phyloP scores from a whole-genome alignment of 2,329 filamentous ascomycete species.

The Claviceps digitariae region DNA sequence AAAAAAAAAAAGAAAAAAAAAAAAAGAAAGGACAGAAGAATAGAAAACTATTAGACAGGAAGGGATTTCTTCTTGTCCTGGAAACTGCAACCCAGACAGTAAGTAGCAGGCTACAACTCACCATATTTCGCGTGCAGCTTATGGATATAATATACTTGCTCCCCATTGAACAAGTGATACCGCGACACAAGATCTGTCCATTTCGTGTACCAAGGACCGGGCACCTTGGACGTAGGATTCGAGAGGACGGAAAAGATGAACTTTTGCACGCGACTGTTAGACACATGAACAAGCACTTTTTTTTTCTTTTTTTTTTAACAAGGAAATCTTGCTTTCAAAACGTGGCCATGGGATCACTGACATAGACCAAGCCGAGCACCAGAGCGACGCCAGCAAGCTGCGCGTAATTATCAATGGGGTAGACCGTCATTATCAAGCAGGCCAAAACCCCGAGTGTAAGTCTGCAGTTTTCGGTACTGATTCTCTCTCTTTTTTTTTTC shows the following conservation, averaged over 20 bases:
- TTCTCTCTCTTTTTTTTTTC: no score
- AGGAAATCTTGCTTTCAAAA: no score
- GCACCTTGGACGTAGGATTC: conserved; percentile 9
- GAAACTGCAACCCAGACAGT: no score
- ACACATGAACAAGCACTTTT: neutral
- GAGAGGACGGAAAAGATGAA: neutral
- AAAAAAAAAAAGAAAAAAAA: no score
- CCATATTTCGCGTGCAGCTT: conserved; percentile 13
- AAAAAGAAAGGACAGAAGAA: no score
- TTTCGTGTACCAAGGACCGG: conserved; percentile 14
- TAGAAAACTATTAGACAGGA: neutral
- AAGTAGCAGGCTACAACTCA: neutral
- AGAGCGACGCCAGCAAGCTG: neutral
- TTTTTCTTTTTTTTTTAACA: neutral
- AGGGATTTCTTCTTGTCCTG: no score
- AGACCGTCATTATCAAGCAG: neutral
- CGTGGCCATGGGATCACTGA: neutral
- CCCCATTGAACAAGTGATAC: conserved; percentile 10
- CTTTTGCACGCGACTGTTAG: neutral
- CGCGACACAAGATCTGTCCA: conserved; percentile 9
- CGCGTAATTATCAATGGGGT: neutral
- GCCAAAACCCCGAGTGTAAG: neutral
- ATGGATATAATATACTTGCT: conserved; percentile 10
- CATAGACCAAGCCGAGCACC: neutral
- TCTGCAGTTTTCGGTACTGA: no score